Evolutionary conservation across 306 rosid species (phyloP).

Genomic region (Mucuna pruriens): DNA sequence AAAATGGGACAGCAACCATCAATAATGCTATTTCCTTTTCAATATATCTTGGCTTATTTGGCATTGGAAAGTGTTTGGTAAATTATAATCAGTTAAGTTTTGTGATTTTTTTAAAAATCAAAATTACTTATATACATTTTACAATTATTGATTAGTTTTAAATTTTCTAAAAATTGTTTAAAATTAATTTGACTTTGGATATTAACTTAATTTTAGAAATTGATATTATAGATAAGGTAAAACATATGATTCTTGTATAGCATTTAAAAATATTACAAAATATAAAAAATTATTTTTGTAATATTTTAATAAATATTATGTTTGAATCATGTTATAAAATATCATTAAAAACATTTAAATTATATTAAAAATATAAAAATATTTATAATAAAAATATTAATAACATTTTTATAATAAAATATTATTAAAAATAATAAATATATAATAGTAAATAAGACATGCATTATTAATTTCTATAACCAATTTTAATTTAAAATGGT

Average conservation of each 20-base stretch:
- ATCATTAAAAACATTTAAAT: no score
- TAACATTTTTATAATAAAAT: no score
- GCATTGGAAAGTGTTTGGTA: conserved; percentile 5
- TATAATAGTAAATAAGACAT: no score
- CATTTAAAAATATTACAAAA: no score
- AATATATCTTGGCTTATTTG: neutral
- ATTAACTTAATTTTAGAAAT: neutral
- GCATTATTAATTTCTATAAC: neutral
- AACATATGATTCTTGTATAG: no score
- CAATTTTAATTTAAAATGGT: neutral
- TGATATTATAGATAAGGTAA: neutral
- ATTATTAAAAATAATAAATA: no score
- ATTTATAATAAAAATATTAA: no score
- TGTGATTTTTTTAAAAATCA: neutral
- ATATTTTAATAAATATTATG: no score
- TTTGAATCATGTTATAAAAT: no score
- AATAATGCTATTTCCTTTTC: conserved; percentile 24
- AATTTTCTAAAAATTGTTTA: neutral
- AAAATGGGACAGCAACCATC: neutral
- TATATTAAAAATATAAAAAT: no score
- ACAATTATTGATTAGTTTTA: neutral
- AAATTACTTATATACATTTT: neutral
- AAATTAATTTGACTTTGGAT: neutral
- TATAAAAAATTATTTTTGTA: no score
- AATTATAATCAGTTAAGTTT: neutral